Evolutionary conservation across 1,284 basidiomycete genomes (phyloP).

Genomic region (Ganoderma meredithae): DNA sequence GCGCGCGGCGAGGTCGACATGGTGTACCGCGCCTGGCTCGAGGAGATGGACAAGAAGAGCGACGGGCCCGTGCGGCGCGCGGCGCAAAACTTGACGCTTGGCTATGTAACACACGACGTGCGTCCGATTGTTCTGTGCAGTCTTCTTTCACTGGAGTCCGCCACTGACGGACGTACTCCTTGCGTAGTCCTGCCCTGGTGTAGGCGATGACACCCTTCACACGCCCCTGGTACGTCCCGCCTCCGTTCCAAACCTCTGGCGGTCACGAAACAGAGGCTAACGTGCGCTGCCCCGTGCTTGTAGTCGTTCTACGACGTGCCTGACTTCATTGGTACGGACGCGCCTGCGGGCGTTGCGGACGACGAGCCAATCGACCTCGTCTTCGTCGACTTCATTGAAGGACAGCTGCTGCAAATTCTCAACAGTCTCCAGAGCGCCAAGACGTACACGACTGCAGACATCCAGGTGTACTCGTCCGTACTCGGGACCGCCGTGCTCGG

Average conservation of each 20-base stretch:
- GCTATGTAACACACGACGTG: conserved; percentile 80
- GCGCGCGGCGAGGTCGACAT: conserved; percentile 58
- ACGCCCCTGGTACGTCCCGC: conserved; percentile 48
- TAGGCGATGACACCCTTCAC: conserved; percentile 75
- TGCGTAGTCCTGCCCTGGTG: conserved; percentile 67
- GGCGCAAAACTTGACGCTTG: conserved; percentile 61
- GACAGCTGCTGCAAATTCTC: conserved; percentile 57
- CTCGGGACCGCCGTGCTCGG: conserved; percentile 62
- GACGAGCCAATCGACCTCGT: conserved; percentile 70
- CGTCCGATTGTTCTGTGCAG: conserved; percentile 38
- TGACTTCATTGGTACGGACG: conserved; percentile 62
- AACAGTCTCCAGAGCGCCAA: conserved; percentile 60
- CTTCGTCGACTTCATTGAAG: conserved; percentile 72
- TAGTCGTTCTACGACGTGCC: conserved; percentile 59
- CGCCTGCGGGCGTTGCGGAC: conserved; percentile 55
- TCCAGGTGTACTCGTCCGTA: conserved; percentile 57
- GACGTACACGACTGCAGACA: conserved; percentile 60
- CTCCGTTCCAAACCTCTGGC: neutral
- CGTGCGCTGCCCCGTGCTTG: neutral
- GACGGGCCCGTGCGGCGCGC: conserved; percentile 44
- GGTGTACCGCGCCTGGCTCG: conserved; percentile 61
- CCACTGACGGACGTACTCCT: neutral
- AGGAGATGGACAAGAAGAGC: conserved; percentile 56
- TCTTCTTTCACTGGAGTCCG: neutral
- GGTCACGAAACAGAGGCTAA: neutral